phyloP scores from a whole-genome alignment of 768 basidiomycete genomes.

The Pisolithus sp. region DNA sequence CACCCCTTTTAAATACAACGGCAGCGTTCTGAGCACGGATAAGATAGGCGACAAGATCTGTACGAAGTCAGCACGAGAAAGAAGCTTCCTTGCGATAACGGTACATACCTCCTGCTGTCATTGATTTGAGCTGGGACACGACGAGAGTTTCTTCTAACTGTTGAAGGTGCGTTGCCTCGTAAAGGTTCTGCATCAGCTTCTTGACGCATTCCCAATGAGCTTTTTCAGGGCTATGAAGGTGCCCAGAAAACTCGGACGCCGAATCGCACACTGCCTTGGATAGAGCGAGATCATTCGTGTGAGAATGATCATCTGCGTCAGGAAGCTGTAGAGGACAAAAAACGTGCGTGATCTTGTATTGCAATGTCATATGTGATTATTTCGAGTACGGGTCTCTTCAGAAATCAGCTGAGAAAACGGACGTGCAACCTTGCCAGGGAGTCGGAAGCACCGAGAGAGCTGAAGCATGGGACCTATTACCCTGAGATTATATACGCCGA shows the following conservation, averaged over 20 bases:
- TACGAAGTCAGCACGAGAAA: not conserved
- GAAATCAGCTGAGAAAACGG: no score
- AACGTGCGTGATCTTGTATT: no score
- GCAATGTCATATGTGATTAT: no score
- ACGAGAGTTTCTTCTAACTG: not conserved
- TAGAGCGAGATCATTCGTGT: conserved; percentile 21
- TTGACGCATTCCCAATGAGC: conserved; percentile 1
- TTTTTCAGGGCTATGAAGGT: not conserved
- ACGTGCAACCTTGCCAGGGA: no score
- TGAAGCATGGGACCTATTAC: no score
- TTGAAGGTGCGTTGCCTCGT: not conserved
- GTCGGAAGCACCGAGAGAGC: no score
- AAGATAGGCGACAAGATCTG: conserved; percentile 33
- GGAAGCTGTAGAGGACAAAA: conserved; percentile 23
- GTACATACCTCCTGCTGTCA: conserved; percentile 1
- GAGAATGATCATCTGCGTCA: conserved; percentile 23
- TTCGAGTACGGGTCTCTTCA: no score
- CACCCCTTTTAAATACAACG: conserved; percentile 28
- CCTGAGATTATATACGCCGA: no score
- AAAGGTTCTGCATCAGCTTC: conserved; percentile 5
- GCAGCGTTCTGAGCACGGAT: conserved; percentile 39
- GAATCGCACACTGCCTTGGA: conserved; percentile 12
- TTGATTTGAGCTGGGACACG: not conserved
- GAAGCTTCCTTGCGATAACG: not conserved
- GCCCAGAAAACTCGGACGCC: conserved; percentile 6